Percentiles rank a stretch among this genome's conserved stretches.
These are phyloP conservation scores for Anthoceros angustus DNA, from an alignment of 225 moss, liverwort and hornwort genomes.

Conservation along the genomic window DNA sequence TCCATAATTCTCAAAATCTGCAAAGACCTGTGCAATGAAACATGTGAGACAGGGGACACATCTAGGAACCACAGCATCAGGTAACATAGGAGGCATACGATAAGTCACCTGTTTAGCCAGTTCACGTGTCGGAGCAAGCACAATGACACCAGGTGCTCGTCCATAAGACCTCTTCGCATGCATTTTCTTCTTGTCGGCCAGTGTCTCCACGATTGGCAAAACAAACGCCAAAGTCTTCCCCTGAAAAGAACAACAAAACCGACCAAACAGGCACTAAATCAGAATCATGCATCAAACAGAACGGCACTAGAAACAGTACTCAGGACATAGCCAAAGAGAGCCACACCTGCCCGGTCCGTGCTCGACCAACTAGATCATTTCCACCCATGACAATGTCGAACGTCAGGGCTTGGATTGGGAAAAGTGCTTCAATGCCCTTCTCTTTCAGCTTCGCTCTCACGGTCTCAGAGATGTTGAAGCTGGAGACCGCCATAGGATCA, in stretches of 20 bases:
- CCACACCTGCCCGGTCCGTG: conserved; percentile 73
- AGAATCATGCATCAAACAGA: neutral
- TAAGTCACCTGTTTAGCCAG: conserved; percentile 55
- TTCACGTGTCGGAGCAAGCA: conserved; percentile 81
- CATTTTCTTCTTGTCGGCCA: conserved; percentile 32
- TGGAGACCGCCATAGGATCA: conserved; percentile 50
- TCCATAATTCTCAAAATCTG: conserved; percentile 82
- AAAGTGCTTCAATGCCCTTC: conserved; percentile 71
- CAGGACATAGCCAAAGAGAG: neutral
- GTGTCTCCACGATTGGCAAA: conserved; percentile 71
- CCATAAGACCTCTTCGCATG: conserved; percentile 27
- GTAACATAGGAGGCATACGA: neutral
- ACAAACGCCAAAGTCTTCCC: conserved; percentile 90
- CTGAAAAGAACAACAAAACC: conserved; percentile 17
- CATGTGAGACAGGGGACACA: neutral
- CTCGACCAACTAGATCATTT: conserved; percentile 79
- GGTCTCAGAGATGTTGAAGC: conserved; percentile 54
- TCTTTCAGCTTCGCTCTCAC: conserved; percentile 61
- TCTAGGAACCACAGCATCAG: neutral
- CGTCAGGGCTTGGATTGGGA: conserved; percentile 76
- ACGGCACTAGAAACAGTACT: neutral
- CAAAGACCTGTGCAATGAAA: conserved; percentile 38
- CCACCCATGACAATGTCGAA: conserved; percentile 68
- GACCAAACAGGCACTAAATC: neutral
- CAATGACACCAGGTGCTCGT: conserved; percentile 56